Conservation (phyloP, 805 yeast species). For the Debaryomyces maramus region DNA sequence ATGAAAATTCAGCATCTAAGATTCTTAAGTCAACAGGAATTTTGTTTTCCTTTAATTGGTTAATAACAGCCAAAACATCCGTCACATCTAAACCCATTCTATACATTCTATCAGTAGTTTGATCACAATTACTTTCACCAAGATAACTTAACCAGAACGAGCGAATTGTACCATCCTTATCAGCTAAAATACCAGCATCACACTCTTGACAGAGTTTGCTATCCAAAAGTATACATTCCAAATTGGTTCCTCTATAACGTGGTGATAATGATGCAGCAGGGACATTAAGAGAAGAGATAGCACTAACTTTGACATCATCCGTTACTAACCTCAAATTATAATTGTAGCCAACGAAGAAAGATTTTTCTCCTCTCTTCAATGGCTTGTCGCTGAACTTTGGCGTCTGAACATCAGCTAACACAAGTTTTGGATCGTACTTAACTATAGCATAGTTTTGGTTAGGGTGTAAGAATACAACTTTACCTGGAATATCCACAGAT, state of each 20-base stretch:
- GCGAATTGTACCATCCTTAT: conserved; percentile 73
- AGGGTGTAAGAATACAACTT: conserved; percentile 83
- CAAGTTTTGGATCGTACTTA: conserved; percentile 74
- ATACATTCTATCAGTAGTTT: conserved; percentile 56
- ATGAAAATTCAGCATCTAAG: conserved; percentile 75
- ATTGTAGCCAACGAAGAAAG: conserved; percentile 80
- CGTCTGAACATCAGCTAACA: conserved; percentile 67
- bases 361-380: conserved; percentile 71
- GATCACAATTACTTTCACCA: conserved; percentile 65
- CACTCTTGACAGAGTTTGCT: conserved; percentile 71
- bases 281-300: conserved; percentile 69
- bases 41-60: conserved; percentile 48
- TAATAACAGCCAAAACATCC: conserved; percentile 59
- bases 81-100: conserved; percentile 77
- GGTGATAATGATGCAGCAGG: conserved; percentile 71
- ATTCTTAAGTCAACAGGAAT: conserved; percentile 57
- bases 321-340: conserved; percentile 66
- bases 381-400: conserved; percentile 60
- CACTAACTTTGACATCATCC: conserved; percentile 74
- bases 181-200: conserved; percentile 75
- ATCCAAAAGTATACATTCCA: conserved; percentile 76
- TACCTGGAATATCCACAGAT: conserved; percentile 75
- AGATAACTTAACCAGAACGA: conserved; percentile 84
- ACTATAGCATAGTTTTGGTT: conserved; percentile 81
- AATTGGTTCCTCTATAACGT: conserved; percentile 79